These are phyloP conservation scores for Alternaria consortialis DNA, from an alignment of 2,329 filamentous ascomycete genomes.

Conservation along the genomic window DNA sequence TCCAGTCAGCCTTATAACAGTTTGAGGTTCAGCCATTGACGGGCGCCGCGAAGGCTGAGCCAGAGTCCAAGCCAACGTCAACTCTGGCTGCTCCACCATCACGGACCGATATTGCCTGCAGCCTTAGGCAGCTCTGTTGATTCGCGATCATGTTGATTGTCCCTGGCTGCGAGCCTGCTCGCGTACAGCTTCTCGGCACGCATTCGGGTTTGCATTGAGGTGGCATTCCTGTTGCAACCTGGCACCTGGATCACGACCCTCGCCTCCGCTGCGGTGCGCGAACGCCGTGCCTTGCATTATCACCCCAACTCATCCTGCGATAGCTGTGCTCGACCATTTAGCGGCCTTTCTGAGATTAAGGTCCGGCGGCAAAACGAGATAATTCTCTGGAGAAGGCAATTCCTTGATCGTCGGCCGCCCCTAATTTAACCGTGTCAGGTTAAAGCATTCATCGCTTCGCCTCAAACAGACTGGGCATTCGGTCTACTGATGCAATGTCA, in stretches of 20 bases:
- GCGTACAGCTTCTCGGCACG: conserved; percentile 11
- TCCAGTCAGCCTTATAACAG: conserved; percentile 44
- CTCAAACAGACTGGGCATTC: conserved; percentile 13
- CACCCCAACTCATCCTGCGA: conserved; percentile 26
- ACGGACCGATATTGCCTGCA: conserved; percentile 20
- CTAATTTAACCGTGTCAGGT: conserved; percentile 33
- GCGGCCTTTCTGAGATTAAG: conserved; percentile 27
- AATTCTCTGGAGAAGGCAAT: conserved; percentile 29
- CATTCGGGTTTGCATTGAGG: conserved; percentile 23
- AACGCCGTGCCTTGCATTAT: conserved; percentile 40
- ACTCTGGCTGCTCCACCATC: conserved; percentile 18
- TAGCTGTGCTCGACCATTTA: conserved; percentile 32
- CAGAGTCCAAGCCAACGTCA: conserved; percentile 15
- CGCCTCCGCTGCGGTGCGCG: conserved; percentile 40
- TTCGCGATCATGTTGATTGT: conserved; percentile 3
- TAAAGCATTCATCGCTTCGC: conserved; percentile 19
- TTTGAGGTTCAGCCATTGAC: conserved; percentile 30
- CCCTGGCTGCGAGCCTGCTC: conserved; percentile 5
- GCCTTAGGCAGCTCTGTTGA: conserved; percentile 2
- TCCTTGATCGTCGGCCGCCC: conserved; percentile 13
- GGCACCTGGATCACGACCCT: conserved; percentile 33
- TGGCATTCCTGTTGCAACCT: conserved; percentile 26
- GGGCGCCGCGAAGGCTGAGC: conserved; percentile 33
- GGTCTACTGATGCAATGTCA: conserved; percentile 14
- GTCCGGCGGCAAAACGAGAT: conserved; percentile 37